phyloP scores from a whole-genome alignment of 2,329 filamentous ascomycete species.

The Fusarium torreyae region DNA sequence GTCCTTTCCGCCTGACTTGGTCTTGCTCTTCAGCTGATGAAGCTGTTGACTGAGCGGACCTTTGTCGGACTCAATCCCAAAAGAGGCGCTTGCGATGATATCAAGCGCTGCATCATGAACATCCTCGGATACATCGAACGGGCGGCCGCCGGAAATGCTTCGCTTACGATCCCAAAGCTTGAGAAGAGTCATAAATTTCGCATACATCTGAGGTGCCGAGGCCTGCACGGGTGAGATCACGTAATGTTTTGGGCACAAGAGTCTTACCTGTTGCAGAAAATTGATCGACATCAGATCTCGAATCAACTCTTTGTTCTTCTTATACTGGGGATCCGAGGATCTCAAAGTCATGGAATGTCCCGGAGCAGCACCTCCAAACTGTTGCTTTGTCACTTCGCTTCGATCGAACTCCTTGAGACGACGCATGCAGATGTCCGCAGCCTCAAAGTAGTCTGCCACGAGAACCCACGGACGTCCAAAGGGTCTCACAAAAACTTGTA shows the following conservation, averaged over 20 bases:
- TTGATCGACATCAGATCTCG: constrained; percentile 37
- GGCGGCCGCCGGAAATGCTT: constrained; percentile 42
- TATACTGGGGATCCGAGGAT: constrained; percentile 30
- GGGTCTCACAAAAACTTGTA: constrained; percentile 36
- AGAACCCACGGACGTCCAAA: constrained; percentile 34
- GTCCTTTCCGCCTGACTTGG: constrained; percentile 2
- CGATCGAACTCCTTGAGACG: constrained; percentile 40
- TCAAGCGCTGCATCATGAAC: constrained; percentile 52
- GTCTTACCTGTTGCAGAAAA: constrained; percentile 30
- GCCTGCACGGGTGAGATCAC: constrained; percentile 36
- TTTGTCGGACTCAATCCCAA: constrained; percentile 43
- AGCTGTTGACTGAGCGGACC: constrained; percentile 18
- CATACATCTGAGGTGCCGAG: constrained; percentile 52
- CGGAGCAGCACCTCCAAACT: constrained; percentile 11
- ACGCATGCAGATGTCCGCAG: constrained; percentile 34
- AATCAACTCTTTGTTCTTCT: constrained; percentile 42
- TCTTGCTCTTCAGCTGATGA: constrained; percentile 16
- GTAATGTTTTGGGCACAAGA: background rate
- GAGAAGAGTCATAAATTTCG: constrained; percentile 50
- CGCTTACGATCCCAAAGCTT: constrained; percentile 54
- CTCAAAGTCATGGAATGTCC: constrained; percentile 24
- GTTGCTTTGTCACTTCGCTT: background rate
- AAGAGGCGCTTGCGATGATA: constrained; percentile 51
- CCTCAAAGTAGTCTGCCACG: constrained; percentile 36
- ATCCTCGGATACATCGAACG: constrained; percentile 52